A percentile compares a stretch with the other conserved stretches of the same genome.
phyloP scores from a whole-genome alignment of 1,284 basidiomycete genomes.

The Cutaneotrichosporon mucoides region DNA sequence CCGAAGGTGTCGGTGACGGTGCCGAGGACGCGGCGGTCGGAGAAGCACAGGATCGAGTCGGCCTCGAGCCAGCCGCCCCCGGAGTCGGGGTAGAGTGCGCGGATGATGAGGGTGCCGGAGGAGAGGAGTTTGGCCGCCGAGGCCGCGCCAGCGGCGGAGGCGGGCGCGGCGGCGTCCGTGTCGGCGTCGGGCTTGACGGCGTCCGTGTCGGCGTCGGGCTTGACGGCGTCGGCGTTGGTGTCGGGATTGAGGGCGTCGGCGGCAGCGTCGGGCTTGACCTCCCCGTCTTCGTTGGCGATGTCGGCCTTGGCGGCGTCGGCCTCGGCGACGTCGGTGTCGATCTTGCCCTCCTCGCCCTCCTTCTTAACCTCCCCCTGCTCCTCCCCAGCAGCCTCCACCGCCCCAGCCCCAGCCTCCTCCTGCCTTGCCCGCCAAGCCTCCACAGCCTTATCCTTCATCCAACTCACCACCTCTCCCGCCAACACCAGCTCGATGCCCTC shows the following conservation, averaged over 20 bases:
- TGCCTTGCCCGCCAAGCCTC: slow-evolving; percentile 37
- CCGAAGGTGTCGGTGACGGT: slow-evolving; percentile 57
- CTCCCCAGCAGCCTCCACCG: background rate
- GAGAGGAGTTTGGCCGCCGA: slow-evolving; percentile 33
- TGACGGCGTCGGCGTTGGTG: no score
- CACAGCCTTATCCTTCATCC: slow-evolving; percentile 42
- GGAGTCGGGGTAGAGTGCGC: slow-evolving; percentile 34
- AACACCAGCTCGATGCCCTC: slow-evolving; percentile 34
- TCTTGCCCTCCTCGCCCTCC: background rate
- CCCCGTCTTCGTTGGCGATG: no score
- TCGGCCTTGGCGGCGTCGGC: no score
- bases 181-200: no score
- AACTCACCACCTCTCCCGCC: slow-evolving; percentile 50
- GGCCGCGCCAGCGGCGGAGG: no score
- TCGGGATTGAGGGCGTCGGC: no score
- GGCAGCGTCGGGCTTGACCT: no score
- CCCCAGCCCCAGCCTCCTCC: slow-evolving; percentile 1
- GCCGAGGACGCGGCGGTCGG: slow-evolving; percentile 53
- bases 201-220: background rate
- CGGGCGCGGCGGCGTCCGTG: background rate
- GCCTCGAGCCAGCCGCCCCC: slow-evolving; percentile 51
- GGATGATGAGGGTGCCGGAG: slow-evolving; percentile 49
- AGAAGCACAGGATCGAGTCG: slow-evolving; percentile 53
- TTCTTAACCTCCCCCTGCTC: background rate
- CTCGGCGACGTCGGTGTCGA: no score